These are phyloP conservation scores for Raphanus hybrid DNA, from an alignment of 441 rosid genomes.

Conservation along the genomic window DNA sequence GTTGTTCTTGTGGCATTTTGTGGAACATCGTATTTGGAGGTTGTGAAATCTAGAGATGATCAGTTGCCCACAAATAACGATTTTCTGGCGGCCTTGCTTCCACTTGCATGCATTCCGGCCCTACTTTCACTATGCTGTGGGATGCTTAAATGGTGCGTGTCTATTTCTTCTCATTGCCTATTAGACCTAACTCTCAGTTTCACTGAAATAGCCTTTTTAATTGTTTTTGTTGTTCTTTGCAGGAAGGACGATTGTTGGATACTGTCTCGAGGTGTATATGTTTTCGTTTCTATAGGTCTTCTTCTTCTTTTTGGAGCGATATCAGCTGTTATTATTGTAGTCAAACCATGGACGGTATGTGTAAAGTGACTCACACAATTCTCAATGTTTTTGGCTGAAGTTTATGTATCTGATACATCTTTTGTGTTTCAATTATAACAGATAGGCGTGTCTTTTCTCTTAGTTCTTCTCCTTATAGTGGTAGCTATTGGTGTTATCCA, in stretches of 20 bases:
- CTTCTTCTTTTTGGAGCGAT: constrained; percentile 97
- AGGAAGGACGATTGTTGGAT: constrained; percentile 99
- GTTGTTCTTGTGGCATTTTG: constrained; percentile 96
- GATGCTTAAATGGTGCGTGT: constrained; percentile 89
- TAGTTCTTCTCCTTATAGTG: constrained; percentile 89
- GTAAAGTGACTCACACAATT: constrained; percentile 37
- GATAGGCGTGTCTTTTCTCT: constrained; percentile 94
- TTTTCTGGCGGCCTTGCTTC: constrained; percentile 98
- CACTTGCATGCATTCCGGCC: constrained; percentile 97
- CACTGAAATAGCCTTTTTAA: constrained; percentile 12
- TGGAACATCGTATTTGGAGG: constrained; percentile 92
- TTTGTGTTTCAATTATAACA: constrained; percentile 54
- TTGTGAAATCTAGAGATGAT: constrained; percentile 88
- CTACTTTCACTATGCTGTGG: constrained; percentile 90
- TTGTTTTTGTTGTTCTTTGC: constrained; percentile 45
- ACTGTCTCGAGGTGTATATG: constrained; percentile 89
- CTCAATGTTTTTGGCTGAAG: constrained; percentile 27
- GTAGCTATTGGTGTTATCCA: constrained; percentile 97
- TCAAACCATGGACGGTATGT: constrained; percentile 95
- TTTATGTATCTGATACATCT: constrained; percentile 40
- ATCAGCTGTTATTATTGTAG: constrained; percentile 83
- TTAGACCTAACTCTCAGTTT: constrained; percentile 26
- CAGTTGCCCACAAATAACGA: constrained; percentile 91
- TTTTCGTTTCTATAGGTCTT: constrained; percentile 88
- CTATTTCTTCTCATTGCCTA: constrained; percentile 37